Evolutionary conservation across 2,329 filamentous ascomycete genomes (phyloP), one percentile per base, ranked within the genome.

Genomic region (Colletotrichum sp.): DNA sequence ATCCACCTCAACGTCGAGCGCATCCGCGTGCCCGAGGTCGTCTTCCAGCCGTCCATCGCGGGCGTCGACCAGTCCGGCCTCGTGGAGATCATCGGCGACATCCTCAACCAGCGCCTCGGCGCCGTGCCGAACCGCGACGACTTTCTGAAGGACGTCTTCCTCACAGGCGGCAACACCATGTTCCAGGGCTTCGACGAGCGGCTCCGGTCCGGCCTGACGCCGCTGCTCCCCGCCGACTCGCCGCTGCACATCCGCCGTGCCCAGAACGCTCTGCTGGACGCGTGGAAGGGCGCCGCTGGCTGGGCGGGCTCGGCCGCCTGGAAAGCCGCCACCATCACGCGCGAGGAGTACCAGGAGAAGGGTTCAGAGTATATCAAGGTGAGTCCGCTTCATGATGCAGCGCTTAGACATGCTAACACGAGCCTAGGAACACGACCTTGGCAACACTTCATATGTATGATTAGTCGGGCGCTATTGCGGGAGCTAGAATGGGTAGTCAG

Each of bases 1-100:
- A 88, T 99, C 67, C 97, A 99, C 84, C 92, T 99, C 78, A 99
- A 99, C 83, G 95, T 99, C 70, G 96, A 99, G 88, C 93, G 96
- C 72, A 98, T 99, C 84, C 94, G 96, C 67, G 95, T 98, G 3
- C 96, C 96, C 5, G 96, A 99, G 86, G 94, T 98, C 10, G 91
- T 98, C 21, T 98, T 98, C 87, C 95, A 98, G 82, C 96, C 96
- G 1, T 93, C 94, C 18, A 98, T 99, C 81, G 96, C 96, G 0
- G 96, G 96, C 8, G 87, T 98, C 63, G 96, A 99, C 83, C 97
- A 99, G 86, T 95, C 96, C 2, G 97, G 97, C 32, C 91, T 99
- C 67, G 90, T 98, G 21, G 97, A 99, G 84, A 98, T 99, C 74
- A 94, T 95, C 0, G 94, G 95, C 18, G 95, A 98, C 81, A 97